Evolutionary conservation across 257 asterid species (phyloP).

Genomic region (Solanum pennellii): DNA sequence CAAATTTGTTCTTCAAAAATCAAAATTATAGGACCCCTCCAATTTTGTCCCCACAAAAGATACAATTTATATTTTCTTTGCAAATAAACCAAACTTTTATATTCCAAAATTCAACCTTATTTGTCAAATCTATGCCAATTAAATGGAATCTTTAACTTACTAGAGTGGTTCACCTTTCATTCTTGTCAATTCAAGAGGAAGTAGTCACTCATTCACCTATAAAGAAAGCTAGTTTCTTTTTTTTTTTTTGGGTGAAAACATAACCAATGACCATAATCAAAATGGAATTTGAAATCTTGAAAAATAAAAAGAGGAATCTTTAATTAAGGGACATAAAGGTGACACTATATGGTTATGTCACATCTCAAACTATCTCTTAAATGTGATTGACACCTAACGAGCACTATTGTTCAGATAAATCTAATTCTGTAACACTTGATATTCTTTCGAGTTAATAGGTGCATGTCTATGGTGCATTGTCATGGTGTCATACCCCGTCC

Average conservation of each 20-base stretch:
- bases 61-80: background rate
- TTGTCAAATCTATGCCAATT: conserved; percentile 6
- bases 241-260: background rate
- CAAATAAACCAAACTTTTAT: background rate
- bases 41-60: conserved; percentile 11
- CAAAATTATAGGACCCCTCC: conserved; percentile 6
- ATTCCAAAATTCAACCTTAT: conserved; percentile 2
- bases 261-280: background rate
- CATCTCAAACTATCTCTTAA: background rate
- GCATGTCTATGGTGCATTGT: background rate
- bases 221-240: background rate
- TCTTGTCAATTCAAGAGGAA: background rate
- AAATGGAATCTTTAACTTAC: conserved; percentile 1
- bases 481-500: background rate
- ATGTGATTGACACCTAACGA: background rate
- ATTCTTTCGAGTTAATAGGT: background rate
- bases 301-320: background rate
- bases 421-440: background rate
- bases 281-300: background rate
- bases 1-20: background rate
- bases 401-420: background rate
- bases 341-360: background rate
- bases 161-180: conserved; percentile 11
- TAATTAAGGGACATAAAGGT: background rate
- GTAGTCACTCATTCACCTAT: background rate